Conservation (phyloP, 2,329 filamentous ascomycete species). For the Paramyrothecium sp. region DNA sequence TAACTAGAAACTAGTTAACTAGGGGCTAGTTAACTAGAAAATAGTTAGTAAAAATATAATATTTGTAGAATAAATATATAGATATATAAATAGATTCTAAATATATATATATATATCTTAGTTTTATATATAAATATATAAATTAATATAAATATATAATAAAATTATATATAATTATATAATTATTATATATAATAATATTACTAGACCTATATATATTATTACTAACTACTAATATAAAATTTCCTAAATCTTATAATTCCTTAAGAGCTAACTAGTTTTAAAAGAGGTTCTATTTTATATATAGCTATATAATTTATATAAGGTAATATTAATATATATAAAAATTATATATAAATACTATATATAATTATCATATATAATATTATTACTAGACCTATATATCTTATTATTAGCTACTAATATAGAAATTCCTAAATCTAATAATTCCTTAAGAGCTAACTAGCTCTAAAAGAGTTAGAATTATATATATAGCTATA, state of each 20-base stretch:
- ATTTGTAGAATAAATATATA: neutral
- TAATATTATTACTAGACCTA: no score
- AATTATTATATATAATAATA: no score
- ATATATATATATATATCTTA: neutral
- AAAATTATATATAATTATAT: neutral
- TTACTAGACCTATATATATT: no score
- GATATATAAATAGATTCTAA: neutral
- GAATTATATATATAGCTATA: neutral
- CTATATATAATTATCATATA: no score
- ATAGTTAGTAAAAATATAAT: neutral
- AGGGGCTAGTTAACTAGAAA: no score
- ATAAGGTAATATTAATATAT: neutral
- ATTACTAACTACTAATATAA: no score
- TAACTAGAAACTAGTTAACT: no score
- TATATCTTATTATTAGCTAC: no score
- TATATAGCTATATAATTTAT: neutral
- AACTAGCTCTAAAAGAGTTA: neutral
- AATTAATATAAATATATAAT: neutral
- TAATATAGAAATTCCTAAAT: neutral
- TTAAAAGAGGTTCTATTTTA: constrained; percentile 1
- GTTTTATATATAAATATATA: neutral
- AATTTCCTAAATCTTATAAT: no score
- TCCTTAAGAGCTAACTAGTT: no score
- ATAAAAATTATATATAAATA: neutral
- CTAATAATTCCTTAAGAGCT: no score